Evolutionary conservation across 2,329 filamentous ascomycete genomes (phyloP).

Genomic region (Epichloe baconii): DNA sequence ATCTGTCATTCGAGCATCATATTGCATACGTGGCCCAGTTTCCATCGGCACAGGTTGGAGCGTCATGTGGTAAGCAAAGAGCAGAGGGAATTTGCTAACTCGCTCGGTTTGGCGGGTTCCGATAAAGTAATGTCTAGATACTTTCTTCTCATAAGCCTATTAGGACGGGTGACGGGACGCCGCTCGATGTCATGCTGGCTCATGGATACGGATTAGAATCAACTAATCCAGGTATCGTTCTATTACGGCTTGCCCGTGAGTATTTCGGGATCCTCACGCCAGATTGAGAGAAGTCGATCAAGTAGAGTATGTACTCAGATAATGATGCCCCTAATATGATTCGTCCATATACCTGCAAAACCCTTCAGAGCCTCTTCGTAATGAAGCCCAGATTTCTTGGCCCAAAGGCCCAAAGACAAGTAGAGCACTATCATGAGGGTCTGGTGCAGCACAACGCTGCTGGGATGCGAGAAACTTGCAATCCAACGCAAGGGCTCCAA

Average conservation of each 20-base stretch:
- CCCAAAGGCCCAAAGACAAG: neutral
- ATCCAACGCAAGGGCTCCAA: slow-evolving; percentile 1
- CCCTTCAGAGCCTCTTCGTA: neutral
- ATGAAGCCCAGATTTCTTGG: neutral
- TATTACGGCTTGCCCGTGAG: too few species aligned
- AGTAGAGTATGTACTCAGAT: neutral
- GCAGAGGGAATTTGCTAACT: too few species aligned
- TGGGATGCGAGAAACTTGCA: neutral
- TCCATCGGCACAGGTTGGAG: neutral
- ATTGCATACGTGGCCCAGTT: neutral
- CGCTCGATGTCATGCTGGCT: too few species aligned
- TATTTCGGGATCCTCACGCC: too few species aligned
- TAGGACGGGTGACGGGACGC: too few species aligned
- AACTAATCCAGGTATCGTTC: too few species aligned
- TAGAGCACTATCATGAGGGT: neutral
- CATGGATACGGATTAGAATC: too few species aligned
- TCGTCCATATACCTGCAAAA: neutral
- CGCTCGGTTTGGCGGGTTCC: too few species aligned
- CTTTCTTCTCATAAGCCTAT: too few species aligned
- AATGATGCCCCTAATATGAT: neutral
- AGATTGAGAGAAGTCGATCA: too few species aligned
- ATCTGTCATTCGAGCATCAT: neutral
- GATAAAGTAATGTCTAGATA: too few species aligned
- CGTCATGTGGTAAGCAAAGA: too few species aligned
- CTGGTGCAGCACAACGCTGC: neutral